Percentiles rank a stretch among this genome's conserved stretches.
Conservation (phyloP, 352 stramenopile species). For the Sclerospora graminicola region DNA sequence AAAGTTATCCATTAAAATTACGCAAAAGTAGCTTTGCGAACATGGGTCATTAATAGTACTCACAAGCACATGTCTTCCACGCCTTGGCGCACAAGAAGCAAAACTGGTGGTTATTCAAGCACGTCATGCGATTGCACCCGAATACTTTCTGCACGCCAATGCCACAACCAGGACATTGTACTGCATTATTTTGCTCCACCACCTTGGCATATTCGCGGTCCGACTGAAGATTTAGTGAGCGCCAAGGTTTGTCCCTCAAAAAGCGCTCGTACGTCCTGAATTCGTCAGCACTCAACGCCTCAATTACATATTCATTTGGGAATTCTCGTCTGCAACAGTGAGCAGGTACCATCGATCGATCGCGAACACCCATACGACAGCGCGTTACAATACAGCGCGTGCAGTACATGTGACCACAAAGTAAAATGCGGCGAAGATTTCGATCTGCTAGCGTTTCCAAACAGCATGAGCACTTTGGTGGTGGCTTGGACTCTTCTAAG, state of each 20-base stretch:
- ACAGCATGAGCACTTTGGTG: conserved; percentile 34
- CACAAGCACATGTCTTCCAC: conserved; percentile 39
- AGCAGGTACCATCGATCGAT: conserved; percentile 47
- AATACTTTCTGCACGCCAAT: conserved; percentile 39
- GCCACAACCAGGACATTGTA: conserved; percentile 65
- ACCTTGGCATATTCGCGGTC: conserved; percentile 49
- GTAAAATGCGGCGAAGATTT: conserved; percentile 18
- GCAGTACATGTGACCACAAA: conserved; percentile 63
- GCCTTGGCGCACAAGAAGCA: conserved; percentile 32
- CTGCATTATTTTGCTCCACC: conserved; percentile 19
- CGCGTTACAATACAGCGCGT: conserved; percentile 34
- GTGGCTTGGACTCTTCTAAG: conserved; percentile 24
- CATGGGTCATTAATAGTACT: no score
- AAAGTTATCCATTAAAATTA: no score
- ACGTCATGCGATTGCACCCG: conserved; percentile 55
- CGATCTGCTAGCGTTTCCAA: conserved; percentile 9
- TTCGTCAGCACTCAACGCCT: conserved; percentile 22
- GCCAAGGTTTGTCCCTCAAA: conserved; percentile 42
- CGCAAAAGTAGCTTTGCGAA: no score
- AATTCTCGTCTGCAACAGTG: conserved; percentile 71
- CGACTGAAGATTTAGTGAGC: conserved; percentile 30
- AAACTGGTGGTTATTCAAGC: conserved; percentile 51
- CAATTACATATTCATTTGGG: conserved; percentile 44
- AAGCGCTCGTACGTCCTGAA: conserved; percentile 41
- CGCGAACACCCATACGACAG: conserved; percentile 37